Percentiles rank a stretch among this genome's conserved stretches.
These are phyloP conservation scores for Trichophyton simii DNA, from an alignment of 2,329 filamentous ascomycete genomes.

Conservation along the genomic window DNA sequence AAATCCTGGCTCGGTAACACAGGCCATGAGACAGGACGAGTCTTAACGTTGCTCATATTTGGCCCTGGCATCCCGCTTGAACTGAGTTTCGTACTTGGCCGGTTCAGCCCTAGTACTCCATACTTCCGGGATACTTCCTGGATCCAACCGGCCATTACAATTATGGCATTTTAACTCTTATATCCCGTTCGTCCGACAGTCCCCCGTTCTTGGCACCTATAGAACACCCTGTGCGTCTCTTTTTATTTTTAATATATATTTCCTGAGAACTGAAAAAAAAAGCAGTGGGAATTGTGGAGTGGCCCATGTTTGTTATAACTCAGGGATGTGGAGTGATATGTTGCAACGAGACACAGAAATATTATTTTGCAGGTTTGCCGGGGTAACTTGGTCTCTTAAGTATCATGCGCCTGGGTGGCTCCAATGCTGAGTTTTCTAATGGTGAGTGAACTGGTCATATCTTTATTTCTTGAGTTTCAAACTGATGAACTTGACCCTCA, in stretches of 20 bases:
- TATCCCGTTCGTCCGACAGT: neutral
- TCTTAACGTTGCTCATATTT: too few relatives aligned
- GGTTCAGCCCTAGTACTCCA: neutral
- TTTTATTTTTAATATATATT: neutral
- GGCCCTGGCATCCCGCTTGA: neutral
- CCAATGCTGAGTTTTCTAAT: neutral
- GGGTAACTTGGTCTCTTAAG: neutral
- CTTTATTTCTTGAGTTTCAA: neutral
- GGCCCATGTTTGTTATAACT: neutral
- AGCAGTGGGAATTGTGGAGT: neutral
- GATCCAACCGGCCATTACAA: neutral
- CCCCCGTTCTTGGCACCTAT: neutral
- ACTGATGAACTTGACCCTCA: neutral
- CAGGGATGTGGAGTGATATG: neutral
- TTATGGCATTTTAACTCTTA: neutral
- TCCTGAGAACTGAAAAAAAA: neutral
- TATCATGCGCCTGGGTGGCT: neutral
- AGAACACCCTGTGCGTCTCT: neutral
- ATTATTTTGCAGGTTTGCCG: neutral
- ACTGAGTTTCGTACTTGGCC: neutral
- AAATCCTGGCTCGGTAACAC: neutral
- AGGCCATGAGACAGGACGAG: neutral
- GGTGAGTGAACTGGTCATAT: neutral
- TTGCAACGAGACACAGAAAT: neutral
- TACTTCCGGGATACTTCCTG: neutral